These are phyloP conservation scores for Lactarius psammicola DNA, from an alignment of 768 basidiomycete genomes.

Conservation along the genomic window DNA sequence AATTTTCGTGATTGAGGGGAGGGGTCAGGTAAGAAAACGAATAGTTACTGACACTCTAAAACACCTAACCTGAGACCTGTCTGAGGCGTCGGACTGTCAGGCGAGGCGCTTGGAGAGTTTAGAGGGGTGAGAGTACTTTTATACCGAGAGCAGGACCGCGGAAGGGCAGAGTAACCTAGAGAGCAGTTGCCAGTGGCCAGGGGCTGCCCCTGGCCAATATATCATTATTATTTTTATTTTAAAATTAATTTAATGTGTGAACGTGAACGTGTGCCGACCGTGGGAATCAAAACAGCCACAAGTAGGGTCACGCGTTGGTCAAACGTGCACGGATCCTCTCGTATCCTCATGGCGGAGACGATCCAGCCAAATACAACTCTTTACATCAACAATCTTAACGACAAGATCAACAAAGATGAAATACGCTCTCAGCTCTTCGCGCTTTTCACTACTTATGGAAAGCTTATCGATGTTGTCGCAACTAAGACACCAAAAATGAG, in stretches of 20 bases:
- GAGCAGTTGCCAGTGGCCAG: background rate
- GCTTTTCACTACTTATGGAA: constrained; percentile 92
- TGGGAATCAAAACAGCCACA: constrained; percentile 1
- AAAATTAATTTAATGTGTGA: background rate
- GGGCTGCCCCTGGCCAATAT: constrained; percentile 2
- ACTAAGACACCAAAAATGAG: constrained; percentile 82
- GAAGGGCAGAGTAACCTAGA: background rate
- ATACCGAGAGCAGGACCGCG: background rate
- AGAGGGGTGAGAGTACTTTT: background rate
- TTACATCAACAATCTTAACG: constrained; percentile 91
- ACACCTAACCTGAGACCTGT: constrained; percentile 4
- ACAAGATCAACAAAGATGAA: constrained; percentile 91
- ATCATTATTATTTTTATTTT: background rate
- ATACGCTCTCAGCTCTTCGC: constrained; percentile 77
- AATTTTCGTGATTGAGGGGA: background rate
- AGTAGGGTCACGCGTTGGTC: background rate
- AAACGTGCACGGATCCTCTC: constrained; percentile 20
- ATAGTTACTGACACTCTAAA: background rate
- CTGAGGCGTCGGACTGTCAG: background rate
- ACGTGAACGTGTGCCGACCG: constrained; percentile 8
- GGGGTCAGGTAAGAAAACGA: background rate
- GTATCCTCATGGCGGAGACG: constrained; percentile 41
- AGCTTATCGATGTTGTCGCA: constrained; percentile 90
- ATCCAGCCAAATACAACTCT: constrained; percentile 82
- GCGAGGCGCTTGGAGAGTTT: background rate